Conservation (phyloP, 1,139 yeast genomes). For the Candida neerlandica region DNA sequence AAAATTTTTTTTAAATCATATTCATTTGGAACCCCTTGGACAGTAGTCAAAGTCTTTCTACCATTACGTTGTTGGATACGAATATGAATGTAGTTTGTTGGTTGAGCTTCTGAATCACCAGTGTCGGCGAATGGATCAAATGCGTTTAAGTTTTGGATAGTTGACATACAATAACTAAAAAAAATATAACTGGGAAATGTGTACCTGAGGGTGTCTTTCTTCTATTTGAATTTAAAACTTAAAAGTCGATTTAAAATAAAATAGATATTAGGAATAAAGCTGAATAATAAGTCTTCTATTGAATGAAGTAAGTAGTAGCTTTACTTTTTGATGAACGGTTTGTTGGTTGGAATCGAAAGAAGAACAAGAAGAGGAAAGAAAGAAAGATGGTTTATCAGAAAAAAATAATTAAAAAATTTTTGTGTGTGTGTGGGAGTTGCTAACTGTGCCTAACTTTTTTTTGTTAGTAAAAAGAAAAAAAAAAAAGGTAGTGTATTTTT, state of each 20-base stretch:
- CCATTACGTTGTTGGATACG: constrained; percentile 99
- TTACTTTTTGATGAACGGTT: too few relatives aligned
- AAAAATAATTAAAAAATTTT: neutral
- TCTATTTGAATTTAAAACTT: neutral
- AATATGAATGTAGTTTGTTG: constrained; percentile 94
- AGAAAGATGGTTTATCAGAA: neutral
- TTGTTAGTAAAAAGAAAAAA: neutral
- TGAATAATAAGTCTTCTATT: too few relatives aligned
- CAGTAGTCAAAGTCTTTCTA: constrained; percentile 97
- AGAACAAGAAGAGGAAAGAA: too few relatives aligned
- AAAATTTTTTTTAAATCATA: constrained; percentile 93
- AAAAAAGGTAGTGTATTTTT: neutral
- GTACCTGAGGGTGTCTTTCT: neutral
- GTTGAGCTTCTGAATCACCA: constrained; percentile 98
- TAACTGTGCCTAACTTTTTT: too few relatives aligned
- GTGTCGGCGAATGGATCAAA: constrained; percentile 99
- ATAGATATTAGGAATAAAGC: too few relatives aligned
- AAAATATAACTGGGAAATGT: neutral
- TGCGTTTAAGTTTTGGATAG: constrained; percentile 96
- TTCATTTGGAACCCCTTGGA: constrained; percentile 95
- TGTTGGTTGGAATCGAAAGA: too few relatives aligned
- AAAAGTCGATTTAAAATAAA: neutral
- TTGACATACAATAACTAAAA: constrained; percentile 54
- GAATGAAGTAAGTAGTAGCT: too few relatives aligned
- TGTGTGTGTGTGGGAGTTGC: too few relatives aligned